phyloP scores from a whole-genome alignment of 441 rosid genomes.

The Eugenia klotzschiana region DNA sequence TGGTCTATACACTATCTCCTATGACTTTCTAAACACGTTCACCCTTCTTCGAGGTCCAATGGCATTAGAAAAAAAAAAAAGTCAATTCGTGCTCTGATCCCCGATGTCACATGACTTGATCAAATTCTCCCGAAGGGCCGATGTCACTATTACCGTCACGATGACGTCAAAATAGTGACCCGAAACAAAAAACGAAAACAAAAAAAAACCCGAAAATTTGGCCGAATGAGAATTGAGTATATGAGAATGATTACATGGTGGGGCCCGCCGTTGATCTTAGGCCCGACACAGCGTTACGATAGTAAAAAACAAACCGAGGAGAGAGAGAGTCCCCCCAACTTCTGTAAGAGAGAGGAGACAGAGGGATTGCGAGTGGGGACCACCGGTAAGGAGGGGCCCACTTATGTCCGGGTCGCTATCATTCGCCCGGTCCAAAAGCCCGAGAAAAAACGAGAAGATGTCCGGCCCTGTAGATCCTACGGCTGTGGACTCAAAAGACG shows the following conservation, averaged over 20 bases:
- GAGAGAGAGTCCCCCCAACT: not conserved
- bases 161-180: not conserved
- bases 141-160: not conserved
- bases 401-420: not conserved
- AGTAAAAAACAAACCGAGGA: accelerated
- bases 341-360: not conserved
- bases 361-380: not conserved
- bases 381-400: not conserved
- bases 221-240: not conserved
- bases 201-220: not conserved
- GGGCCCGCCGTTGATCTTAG: not conserved
- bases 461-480: not conserved
- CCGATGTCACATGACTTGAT: not conserved
- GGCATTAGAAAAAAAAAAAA: not conserved
- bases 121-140: not conserved
- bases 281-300: not conserved
- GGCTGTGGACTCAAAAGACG: not conserved
- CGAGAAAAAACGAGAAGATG: not conserved
- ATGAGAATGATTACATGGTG: not conserved
- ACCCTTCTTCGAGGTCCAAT: not conserved
- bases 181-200: not conserved
- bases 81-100: not conserved
- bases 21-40: not conserved
- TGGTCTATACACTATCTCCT: not conserved
- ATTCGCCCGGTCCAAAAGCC: not conserved